Conservation (phyloP, 176 grass and related monocot species). For the Miscanthus lutarioriparius region DNA sequence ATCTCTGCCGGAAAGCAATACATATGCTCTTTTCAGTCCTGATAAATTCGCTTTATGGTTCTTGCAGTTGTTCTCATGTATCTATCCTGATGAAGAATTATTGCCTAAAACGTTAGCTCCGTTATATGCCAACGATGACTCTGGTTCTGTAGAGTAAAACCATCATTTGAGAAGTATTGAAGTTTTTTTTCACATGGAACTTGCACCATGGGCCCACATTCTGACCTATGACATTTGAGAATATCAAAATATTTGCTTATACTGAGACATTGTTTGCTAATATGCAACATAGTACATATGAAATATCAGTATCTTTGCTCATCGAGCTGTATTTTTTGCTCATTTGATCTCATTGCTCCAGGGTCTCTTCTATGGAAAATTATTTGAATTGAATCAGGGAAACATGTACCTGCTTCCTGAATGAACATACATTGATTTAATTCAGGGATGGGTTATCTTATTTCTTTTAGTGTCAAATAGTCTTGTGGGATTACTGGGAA, state of each 20-base stretch:
- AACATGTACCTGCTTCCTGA: background rate
- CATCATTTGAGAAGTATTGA: constrained; percentile 26
- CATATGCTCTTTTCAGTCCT: constrained; percentile 59
- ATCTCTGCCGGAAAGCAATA: constrained; percentile 45
- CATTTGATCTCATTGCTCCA: background rate
- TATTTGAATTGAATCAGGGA: background rate
- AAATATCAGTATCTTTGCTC: background rate
- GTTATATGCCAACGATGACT: constrained; percentile 46
- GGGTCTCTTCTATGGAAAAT: background rate
- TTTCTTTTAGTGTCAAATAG: background rate
- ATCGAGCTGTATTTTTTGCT: background rate
- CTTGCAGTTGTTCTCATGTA: constrained; percentile 66
- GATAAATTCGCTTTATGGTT: constrained; percentile 24
- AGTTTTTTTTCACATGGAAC: background rate
- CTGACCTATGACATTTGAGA: background rate
- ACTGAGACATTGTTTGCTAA: background rate
- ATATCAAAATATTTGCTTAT: background rate
- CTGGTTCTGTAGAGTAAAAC: constrained; percentile 44
- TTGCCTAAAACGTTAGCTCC: constrained; percentile 29
- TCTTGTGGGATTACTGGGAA: background rate
- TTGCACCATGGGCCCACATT: background rate
- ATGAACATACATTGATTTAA: background rate
- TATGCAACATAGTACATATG: background rate
- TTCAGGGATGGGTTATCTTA: background rate
- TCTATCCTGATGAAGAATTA: constrained; percentile 72